Conservation (phyloP, 192 early-diverging fungal species). For the Gaertneriomyces semiglobifer region DNA sequence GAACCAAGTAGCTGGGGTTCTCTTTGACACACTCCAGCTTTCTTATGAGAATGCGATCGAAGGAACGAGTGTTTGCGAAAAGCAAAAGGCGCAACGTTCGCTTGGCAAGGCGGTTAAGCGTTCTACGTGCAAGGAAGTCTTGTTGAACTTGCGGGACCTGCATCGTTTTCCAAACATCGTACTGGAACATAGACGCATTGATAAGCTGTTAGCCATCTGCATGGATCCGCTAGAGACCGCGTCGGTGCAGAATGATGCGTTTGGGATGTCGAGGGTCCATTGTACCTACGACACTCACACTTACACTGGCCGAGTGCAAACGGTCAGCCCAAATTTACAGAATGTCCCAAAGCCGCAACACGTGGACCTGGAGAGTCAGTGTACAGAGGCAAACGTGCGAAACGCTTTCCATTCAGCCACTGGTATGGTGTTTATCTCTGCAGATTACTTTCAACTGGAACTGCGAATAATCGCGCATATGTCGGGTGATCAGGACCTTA, state of each 20-base stretch:
- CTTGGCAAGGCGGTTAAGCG: conserved; percentile 15
- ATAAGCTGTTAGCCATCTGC: conserved; percentile 24
- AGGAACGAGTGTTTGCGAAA: background rate
- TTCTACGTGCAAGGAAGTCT: conserved; percentile 25
- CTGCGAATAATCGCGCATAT: conserved; percentile 38
- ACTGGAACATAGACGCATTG: conserved; percentile 30
- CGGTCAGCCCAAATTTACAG: conserved; percentile 29
- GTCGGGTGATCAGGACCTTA: conserved; percentile 22
- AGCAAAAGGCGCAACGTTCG: background rate
- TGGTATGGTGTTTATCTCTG: conserved; percentile 27
- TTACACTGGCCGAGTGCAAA: conserved; percentile 25
- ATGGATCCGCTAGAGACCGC: conserved; percentile 19
- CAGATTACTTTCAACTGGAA: conserved; percentile 37
- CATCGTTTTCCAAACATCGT: conserved; percentile 29
- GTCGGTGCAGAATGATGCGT: background rate
- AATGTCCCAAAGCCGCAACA: conserved; percentile 34
- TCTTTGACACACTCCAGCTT: conserved; percentile 14
- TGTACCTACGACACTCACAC: conserved; percentile 31
- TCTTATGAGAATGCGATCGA: background rate
- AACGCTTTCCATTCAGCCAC: conserved; percentile 32
- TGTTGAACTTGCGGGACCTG: conserved; percentile 10
- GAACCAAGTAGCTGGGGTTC: conserved; percentile 4
- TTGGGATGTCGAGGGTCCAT: conserved; percentile 32
- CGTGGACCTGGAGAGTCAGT: background rate
- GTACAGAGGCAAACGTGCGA: conserved; percentile 17